phyloP scores from a whole-genome alignment of 768 basidiomycete species.

The Tylopilus cervinicoccineus region DNA sequence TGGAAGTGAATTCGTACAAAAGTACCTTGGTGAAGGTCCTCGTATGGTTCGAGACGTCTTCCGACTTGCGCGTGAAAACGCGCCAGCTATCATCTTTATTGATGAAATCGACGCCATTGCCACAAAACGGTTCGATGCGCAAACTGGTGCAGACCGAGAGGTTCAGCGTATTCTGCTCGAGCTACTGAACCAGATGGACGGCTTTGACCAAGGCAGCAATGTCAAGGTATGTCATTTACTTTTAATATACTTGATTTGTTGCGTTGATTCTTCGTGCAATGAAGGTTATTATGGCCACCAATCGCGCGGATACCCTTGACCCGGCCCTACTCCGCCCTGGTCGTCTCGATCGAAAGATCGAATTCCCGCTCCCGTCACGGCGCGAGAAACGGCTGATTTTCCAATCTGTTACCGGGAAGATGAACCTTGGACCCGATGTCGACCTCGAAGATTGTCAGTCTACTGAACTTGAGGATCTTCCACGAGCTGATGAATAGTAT shows the following conservation, averaged over 20 bases:
- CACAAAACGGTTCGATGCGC: conserved; percentile 98
- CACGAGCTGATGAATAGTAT: conserved; percentile 6
- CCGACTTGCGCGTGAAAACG: conserved; percentile 93
- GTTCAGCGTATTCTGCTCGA: conserved; percentile 98
- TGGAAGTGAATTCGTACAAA: conserved; percentile 98
- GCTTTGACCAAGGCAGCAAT: conserved; percentile 97
- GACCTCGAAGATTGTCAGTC: conserved; percentile 95
- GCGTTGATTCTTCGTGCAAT: neutral
- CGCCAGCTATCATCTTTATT: conserved; percentile 98
- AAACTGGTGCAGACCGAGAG: conserved; percentile 98
- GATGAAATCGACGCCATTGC: conserved; percentile 99
- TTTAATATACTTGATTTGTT: neutral
- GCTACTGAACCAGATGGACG: conserved; percentile 98
- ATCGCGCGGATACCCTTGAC: conserved; percentile 96
- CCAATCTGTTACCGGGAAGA: conserved; percentile 95
- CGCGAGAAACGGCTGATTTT: conserved; percentile 96
- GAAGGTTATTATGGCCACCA: conserved; percentile 99
- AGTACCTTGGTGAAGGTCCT: conserved; percentile 98
- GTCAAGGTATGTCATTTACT: conserved; percentile 67
- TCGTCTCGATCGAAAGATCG: conserved; percentile 97
- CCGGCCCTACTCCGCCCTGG: conserved; percentile 96
- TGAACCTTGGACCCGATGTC: conserved; percentile 97
- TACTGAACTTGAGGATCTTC: conserved; percentile 6
- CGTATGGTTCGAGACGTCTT: conserved; percentile 99
- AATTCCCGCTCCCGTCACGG: conserved; percentile 92